phyloP scores from a whole-genome alignment of 106 monocot genomes.

The Apostasia ramifera region DNA sequence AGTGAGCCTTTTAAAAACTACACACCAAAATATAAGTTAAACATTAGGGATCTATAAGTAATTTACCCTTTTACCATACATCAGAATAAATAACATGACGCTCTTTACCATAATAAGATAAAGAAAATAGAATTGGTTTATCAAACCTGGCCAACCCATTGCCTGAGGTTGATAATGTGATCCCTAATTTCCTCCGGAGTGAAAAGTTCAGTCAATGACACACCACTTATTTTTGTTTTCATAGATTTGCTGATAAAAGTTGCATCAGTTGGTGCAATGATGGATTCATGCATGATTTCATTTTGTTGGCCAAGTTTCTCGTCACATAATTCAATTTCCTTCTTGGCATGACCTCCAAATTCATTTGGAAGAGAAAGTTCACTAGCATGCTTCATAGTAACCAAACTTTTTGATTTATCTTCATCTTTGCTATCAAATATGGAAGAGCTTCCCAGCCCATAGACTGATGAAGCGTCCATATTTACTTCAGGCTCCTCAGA shows the following conservation, averaged over 20 bases:
- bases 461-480: constrained; percentile 24
- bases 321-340: constrained; percentile 36
- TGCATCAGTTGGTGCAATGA: constrained; percentile 27
- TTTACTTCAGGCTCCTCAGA: constrained; percentile 37
- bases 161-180: constrained; percentile 76
- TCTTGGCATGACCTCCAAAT: constrained; percentile 20
- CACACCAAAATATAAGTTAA: no score
- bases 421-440: constrained; percentile 11
- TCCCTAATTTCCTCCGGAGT: constrained; percentile 87
- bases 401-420: constrained; percentile 12
- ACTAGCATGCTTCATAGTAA: constrained; percentile 2
- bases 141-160: constrained; percentile 95
- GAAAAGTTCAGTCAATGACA: constrained; percentile 90
- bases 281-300: constrained; percentile 54
- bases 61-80: no score
- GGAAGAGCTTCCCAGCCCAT: not conserved
- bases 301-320: constrained; percentile 29
- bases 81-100: no score
- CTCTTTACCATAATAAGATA: not conserved
- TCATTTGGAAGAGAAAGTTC: constrained; percentile 23
- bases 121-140: not conserved
- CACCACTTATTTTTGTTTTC: constrained; percentile 98
- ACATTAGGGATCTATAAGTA: no score
- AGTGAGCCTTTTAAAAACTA: no score
- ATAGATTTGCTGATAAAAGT: constrained; percentile 65